phyloP scores from a whole-genome alignment of 257 asterid genomes.

The Fraxinus pennsylvanica region DNA sequence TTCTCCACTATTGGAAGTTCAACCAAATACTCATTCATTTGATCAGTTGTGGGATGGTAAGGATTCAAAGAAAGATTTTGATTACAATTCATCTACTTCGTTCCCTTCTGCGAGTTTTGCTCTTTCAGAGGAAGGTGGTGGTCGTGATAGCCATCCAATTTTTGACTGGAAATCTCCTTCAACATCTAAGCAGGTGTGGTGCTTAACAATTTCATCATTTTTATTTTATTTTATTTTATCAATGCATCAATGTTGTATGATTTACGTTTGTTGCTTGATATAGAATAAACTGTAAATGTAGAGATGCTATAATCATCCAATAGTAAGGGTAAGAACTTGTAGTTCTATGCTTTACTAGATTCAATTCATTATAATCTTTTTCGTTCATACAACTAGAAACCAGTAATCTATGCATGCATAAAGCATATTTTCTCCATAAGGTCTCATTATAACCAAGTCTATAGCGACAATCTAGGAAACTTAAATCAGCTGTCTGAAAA shows the following conservation, averaged over 20 bases:
- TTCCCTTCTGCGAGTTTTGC: conserved; percentile 71
- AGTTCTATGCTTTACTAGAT: neutral
- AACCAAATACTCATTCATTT: conserved; percentile 85
- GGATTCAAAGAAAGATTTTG: conserved; percentile 61
- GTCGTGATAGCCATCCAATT: conserved; percentile 56
- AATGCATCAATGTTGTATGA: neutral
- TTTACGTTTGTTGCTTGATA: neutral
- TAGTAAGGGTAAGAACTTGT: neutral
- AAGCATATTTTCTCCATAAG: neutral
- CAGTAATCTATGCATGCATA: neutral
- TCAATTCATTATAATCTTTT: neutral
- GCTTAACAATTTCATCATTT: conserved; percentile 18
- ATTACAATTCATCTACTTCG: conserved; percentile 53
- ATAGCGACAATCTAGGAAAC: neutral
- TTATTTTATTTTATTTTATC: conserved; percentile 6
- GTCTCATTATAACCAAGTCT: neutral
- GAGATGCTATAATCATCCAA: conserved; percentile 5
- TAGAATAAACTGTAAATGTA: neutral
- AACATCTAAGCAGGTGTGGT: conserved; percentile 63
- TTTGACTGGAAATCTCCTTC: conserved; percentile 77
- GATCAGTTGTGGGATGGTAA: conserved; percentile 77
- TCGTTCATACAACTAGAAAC: neutral
- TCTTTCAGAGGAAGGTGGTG: conserved; percentile 58
- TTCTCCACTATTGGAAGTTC: conserved; percentile 94
- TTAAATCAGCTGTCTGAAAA: neutral